Evolutionary conservation across 73 alveolate species (phyloP).

Genomic region (Strombidium stylifer): DNA sequence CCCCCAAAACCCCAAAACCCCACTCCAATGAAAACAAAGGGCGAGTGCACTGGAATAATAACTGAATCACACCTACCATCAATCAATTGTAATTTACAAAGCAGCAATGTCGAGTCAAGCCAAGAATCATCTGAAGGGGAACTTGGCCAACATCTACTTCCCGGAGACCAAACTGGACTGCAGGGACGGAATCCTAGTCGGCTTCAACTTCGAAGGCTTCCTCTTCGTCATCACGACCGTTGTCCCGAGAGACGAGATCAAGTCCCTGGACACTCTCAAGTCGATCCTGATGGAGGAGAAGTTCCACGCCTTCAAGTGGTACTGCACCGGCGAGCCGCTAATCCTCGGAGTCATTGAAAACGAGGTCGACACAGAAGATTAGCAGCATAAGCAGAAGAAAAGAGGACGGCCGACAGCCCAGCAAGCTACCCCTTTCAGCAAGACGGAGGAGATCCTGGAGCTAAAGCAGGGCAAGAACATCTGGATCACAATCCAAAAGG

Average conservation of each 20-base stretch:
- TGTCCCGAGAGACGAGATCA: not conserved
- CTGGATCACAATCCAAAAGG: not conserved
- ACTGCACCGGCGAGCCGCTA: constrained; percentile 39
- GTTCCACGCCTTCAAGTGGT: constrained; percentile 26
- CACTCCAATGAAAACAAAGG: too few species aligned
- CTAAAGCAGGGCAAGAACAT: not conserved
- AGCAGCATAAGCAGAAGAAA: too few species aligned
- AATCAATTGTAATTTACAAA: too few species aligned
- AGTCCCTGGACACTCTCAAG: not conserved
- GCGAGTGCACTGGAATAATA: too few species aligned
- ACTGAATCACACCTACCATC: too few species aligned
- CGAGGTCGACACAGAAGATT: too few species aligned
- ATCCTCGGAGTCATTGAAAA: constrained; percentile 41
- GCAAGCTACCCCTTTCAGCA: not conserved
- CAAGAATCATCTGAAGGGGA: too few species aligned
- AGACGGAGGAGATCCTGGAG: not conserved
- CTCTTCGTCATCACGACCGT: constrained; percentile 14
- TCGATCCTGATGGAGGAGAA: constrained; percentile 2
- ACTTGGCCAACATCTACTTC: constrained; percentile 16
- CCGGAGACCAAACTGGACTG: constrained; percentile 2
- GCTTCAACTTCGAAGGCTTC: constrained; percentile 27
- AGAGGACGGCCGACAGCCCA: not conserved
- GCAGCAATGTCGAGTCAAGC: too few species aligned
- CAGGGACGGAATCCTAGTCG: constrained; percentile 7
- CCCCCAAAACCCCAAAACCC: too few species aligned